phyloP scores from a whole-genome alignment of 352 stramenopile genomes.

The Plasmopara viticola region DNA sequence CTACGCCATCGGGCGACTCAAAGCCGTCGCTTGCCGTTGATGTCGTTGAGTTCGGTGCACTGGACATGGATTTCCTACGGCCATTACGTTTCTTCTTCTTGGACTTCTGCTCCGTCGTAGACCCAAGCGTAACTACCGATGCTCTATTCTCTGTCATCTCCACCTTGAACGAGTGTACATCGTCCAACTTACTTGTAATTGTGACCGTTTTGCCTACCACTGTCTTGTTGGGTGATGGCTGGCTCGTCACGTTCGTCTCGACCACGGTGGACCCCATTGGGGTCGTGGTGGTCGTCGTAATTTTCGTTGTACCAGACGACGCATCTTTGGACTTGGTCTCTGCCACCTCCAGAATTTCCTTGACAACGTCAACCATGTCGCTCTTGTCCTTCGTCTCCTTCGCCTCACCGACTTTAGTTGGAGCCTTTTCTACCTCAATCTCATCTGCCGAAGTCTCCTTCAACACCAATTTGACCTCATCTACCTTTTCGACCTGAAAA shows the following conservation, averaged over 20 bases:
- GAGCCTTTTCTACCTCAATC: constrained; percentile 2
- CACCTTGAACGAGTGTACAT: constrained; percentile 27
- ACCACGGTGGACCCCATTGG: constrained; percentile 18
- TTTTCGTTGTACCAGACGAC: constrained; percentile 3
- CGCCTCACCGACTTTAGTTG: constrained; percentile 11
- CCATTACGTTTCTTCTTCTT: constrained; percentile 39
- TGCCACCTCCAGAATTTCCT: constrained; percentile 5
- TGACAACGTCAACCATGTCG: constrained; percentile 4
- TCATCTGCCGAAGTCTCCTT: not conserved
- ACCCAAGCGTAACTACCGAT: constrained; percentile 18
- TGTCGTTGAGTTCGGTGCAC: constrained; percentile 13
- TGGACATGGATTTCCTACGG: constrained; percentile 21
- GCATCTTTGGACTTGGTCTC: constrained; percentile 8
- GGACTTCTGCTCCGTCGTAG: constrained; percentile 17
- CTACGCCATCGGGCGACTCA: constrained; percentile 30
- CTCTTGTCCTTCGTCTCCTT: constrained; percentile 7
- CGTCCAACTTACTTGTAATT: constrained; percentile 23
- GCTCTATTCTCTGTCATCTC: constrained; percentile 31
- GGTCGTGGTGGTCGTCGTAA: constrained; percentile 14
- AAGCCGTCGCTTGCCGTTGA: constrained; percentile 24
- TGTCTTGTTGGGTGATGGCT: constrained; percentile 24
- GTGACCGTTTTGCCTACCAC: constrained; percentile 32
- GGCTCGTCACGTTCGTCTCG: constrained; percentile 28
- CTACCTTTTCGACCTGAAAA: not conserved
- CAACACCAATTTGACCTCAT: constrained; percentile 3